phyloP scores from a whole-genome alignment of 2,329 filamentous ascomycete genomes.

The Colletotrichum falcatum region DNA sequence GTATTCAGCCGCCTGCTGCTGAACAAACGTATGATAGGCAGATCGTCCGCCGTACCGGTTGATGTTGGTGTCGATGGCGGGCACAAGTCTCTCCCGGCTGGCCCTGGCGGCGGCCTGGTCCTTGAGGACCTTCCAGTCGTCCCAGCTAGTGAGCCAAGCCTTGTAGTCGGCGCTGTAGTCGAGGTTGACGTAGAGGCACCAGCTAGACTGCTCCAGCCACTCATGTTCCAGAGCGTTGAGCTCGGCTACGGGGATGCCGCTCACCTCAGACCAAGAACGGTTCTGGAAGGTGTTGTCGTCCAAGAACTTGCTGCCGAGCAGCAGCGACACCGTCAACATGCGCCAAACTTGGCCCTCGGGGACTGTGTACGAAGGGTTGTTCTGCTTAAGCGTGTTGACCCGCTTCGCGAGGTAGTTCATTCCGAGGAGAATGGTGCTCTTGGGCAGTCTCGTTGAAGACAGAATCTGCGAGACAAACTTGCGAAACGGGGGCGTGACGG shows the following conservation, averaged over 20 bases:
- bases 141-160: slow-evolving; percentile 72
- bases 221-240: slow-evolving; percentile 88
- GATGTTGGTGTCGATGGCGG: slow-evolving; percentile 46
- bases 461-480: slow-evolving; percentile 94
- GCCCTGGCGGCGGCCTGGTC: slow-evolving; percentile 55
- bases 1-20: slow-evolving; percentile 67
- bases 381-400: slow-evolving; percentile 77
- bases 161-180: slow-evolving; percentile 79
- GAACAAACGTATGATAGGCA: slow-evolving; percentile 61
- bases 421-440: slow-evolving; percentile 89
- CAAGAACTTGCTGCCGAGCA: slow-evolving; percentile 94
- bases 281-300: slow-evolving; percentile 99
- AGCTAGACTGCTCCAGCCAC: slow-evolving; percentile 86
- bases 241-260: slow-evolving; percentile 85
- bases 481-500: slow-evolving; percentile 78
- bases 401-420: slow-evolving; percentile 90
- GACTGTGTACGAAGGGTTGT: slow-evolving; percentile 64
- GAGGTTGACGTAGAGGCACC: slow-evolving; percentile 88
- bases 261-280: slow-evolving; percentile 95
- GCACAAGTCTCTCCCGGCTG: slow-evolving; percentile 62
- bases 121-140: slow-evolving; percentile 67
- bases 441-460: slow-evolving; percentile 88
- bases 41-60: slow-evolving; percentile 51
- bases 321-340: slow-evolving; percentile 84
- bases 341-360: slow-evolving; percentile 84